Percentiles rank a stretch among this genome's conserved stretches.
These are phyloP conservation scores for Yarrowia porcina DNA, from an alignment of 805 yeast species.

Conservation along the genomic window DNA sequence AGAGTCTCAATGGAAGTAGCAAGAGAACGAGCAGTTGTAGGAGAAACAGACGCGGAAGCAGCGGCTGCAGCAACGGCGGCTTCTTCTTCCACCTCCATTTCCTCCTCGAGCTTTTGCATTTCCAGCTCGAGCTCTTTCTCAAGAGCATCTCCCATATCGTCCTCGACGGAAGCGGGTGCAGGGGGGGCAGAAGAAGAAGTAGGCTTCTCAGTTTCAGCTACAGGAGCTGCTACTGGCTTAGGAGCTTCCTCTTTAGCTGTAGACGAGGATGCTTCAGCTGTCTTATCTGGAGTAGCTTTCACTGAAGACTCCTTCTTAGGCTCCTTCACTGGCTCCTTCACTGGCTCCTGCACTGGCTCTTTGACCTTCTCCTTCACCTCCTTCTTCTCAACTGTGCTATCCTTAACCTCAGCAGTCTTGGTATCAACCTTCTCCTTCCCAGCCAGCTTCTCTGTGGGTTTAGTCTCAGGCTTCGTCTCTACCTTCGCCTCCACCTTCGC, in stretches of 20 bases:
- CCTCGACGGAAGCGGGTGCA: neutral
- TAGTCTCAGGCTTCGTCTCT: neutral
- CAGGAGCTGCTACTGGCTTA: no score
- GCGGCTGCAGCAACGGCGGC: neutral
- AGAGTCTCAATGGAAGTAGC: constrained; percentile 10
- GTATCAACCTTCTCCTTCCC: neutral
- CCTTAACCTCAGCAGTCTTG: neutral
- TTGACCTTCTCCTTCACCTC: neutral
- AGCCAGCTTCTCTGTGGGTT: neutral
- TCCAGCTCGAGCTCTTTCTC: constrained; percentile 17
- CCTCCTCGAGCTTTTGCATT: constrained; percentile 25
- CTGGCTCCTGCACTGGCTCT: neutral
- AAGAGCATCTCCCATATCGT: constrained; percentile 1
- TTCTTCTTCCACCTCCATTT: constrained; percentile 24
- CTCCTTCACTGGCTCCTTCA: neutral
- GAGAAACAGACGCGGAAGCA: neutral
- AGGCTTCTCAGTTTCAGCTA: neutral
- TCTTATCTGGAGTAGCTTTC: neutral
- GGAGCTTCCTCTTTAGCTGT: neutral
- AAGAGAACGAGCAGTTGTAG: neutral
- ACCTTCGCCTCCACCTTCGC: neutral
- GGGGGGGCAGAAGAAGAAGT: neutral
- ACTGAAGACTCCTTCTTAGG: neutral
- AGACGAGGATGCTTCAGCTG: neutral
- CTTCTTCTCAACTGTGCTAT: neutral